Conservation (phyloP, 2,329 filamentous ascomycete genomes). For the Microsporum canis region DNA sequence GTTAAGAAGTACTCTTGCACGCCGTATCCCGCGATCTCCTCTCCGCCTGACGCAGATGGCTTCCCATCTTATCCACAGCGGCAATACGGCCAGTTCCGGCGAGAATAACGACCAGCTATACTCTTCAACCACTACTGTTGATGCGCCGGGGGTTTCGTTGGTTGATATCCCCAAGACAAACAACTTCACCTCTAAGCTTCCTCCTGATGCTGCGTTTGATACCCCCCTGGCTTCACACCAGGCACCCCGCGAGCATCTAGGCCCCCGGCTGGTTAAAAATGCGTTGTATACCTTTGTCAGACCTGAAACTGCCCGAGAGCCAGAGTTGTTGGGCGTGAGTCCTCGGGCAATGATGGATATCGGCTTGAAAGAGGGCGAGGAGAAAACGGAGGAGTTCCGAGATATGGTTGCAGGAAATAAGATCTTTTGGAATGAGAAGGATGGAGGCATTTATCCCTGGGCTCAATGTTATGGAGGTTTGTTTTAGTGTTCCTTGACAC, state of each 20-base stretch:
- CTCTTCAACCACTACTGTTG: not conserved
- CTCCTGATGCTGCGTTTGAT: conserved; percentile 64
- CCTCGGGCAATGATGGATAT: conserved; percentile 67
- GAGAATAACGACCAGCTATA: not conserved
- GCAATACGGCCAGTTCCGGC: not conserved
- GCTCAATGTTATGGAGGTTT: conserved; percentile 89
- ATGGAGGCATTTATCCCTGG: conserved; percentile 88
- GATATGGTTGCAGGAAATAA: conserved; percentile 71
- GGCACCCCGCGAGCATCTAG: conserved; percentile 63
- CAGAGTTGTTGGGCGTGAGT: conserved; percentile 74
- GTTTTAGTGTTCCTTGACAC: conserved; percentile 30
- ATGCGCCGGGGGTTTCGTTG: conserved; percentile 25
- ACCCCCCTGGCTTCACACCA: conserved; percentile 72
- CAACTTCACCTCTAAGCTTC: conserved; percentile 55
- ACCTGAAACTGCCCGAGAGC: conserved; percentile 58
- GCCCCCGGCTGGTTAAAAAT: conserved; percentile 70
- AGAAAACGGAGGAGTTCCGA: conserved; percentile 60
- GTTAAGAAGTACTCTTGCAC: conserved; percentile 2
- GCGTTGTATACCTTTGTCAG: conserved; percentile 87
- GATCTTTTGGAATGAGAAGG: conserved; percentile 60
- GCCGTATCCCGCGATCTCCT: not conserved
- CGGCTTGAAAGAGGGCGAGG: conserved; percentile 59
- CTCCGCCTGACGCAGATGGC: conserved; percentile 11
- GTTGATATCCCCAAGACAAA: conserved; percentile 52
- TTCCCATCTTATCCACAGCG: conserved; percentile 10